Evolutionary conservation across 257 asterid species (phyloP).

Genomic region (Vinca minor): DNA sequence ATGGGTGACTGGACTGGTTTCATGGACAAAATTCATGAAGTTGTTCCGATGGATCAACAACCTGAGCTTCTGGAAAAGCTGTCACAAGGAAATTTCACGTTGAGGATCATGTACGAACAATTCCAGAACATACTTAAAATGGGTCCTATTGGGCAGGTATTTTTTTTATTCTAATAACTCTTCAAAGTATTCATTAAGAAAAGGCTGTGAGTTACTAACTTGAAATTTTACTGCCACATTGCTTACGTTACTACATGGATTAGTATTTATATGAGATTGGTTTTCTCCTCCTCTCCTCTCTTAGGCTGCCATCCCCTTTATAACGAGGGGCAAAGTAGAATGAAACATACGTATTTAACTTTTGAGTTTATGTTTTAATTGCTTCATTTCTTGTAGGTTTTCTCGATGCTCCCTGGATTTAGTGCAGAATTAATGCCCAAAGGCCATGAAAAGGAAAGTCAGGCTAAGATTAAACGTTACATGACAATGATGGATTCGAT

Average conservation of each 20-base stretch:
- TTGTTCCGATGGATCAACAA: constrained; percentile 97
- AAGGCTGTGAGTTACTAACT: background rate
- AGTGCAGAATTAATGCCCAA: constrained; percentile 89
- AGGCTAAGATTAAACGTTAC: constrained; percentile 75
- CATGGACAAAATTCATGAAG: constrained; percentile 94
- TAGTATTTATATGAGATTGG: too few species aligned
- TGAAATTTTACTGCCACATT: background rate
- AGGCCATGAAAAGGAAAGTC: constrained; percentile 92
- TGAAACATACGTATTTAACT: background rate
- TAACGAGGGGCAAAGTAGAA: background rate
- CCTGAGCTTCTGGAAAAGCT: constrained; percentile 99
- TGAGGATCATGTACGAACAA: constrained; percentile 92
- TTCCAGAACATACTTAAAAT: constrained; percentile 79
- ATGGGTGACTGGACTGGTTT: constrained; percentile 99
- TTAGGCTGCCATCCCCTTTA: background rate
- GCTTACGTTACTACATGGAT: background rate
- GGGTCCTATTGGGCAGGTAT: constrained; percentile 99
- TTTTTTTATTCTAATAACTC: background rate
- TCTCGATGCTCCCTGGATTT: constrained; percentile 96
- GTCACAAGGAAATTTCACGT: constrained; percentile 79
- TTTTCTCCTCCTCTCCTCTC: background rate
- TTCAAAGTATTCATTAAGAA: background rate
- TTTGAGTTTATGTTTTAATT: background rate
- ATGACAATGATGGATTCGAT: constrained; percentile 99
- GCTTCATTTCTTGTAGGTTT: constrained; percentile 45